A percentile compares a stretch with the other conserved stretches of the same genome.
Conservation (phyloP, 805 yeast genomes). For the Saccharomycopsis guyanensis region DNA sequence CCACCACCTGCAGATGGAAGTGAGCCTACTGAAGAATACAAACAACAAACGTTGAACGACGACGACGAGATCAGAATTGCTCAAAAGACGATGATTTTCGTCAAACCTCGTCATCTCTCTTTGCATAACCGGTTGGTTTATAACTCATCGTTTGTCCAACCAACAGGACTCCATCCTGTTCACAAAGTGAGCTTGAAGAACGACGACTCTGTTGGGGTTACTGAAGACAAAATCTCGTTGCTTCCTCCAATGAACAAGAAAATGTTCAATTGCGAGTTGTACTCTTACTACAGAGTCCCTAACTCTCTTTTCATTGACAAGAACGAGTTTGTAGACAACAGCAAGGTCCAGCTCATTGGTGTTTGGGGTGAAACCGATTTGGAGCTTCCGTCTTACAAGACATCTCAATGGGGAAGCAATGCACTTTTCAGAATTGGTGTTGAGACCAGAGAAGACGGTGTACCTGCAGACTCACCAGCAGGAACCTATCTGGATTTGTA, state of each 20-base stretch:
- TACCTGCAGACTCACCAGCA: neutral
- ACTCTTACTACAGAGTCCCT: slow-evolving; percentile 32
- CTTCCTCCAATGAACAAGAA: slow-evolving; percentile 20
- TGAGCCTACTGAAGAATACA: neutral
- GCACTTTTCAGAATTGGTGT: slow-evolving; percentile 24
- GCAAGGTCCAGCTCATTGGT: slow-evolving; percentile 23
- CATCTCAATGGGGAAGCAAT: slow-evolving; percentile 32
- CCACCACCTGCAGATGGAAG: neutral
- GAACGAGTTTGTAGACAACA: slow-evolving; percentile 33
- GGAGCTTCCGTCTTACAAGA: slow-evolving; percentile 37
- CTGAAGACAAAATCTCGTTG: slow-evolving; percentile 1
- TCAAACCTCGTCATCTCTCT: slow-evolving; percentile 16
- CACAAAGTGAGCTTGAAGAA: slow-evolving; percentile 12
- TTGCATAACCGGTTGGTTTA: neutral
- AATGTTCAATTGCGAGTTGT: slow-evolving; percentile 29
- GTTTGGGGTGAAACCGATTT: slow-evolving; percentile 39
- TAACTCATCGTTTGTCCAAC: slow-evolving; percentile 9
- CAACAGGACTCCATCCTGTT: slow-evolving; percentile 18
- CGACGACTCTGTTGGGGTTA: neutral
- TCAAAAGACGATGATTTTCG: slow-evolving; percentile 18
- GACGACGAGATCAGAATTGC: slow-evolving; percentile 19
- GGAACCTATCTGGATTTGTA: neutral
- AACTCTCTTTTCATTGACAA: slow-evolving; percentile 33
- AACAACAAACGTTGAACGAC: neutral
- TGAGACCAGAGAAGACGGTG: neutral